Conservation (phyloP, 2,329 filamentous ascomycete species). For the Sclerotiophoma versabilis region DNA sequence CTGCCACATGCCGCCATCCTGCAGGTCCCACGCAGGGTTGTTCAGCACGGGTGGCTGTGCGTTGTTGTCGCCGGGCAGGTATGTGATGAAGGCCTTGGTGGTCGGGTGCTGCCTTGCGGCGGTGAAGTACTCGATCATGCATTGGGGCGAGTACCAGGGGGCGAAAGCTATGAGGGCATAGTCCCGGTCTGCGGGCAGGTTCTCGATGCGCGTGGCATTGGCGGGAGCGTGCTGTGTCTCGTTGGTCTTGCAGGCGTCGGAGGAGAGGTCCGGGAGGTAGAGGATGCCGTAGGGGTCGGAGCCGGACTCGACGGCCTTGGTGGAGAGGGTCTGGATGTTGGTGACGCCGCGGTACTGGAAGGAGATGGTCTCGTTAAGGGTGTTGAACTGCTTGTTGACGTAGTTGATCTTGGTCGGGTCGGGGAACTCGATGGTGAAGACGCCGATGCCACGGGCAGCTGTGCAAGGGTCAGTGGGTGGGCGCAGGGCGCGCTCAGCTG, state of each 20-base stretch:
- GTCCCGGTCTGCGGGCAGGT: slow-evolving; percentile 68
- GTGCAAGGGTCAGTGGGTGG: slow-evolving; percentile 23
- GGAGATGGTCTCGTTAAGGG: slow-evolving; percentile 39
- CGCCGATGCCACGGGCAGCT: slow-evolving; percentile 45
- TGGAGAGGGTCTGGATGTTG: slow-evolving; percentile 79
- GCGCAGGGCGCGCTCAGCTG: slow-evolving; percentile 5
- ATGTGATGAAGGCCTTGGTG: slow-evolving; percentile 64
- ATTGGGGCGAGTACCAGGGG: slow-evolving; percentile 81
- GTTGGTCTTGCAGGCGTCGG: slow-evolving; percentile 68
- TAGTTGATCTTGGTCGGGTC: slow-evolving; percentile 39
- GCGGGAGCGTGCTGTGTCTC: slow-evolving; percentile 72
- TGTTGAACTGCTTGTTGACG: slow-evolving; percentile 41
- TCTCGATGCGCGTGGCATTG: slow-evolving; percentile 75
- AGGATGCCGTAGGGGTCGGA: slow-evolving; percentile 77
- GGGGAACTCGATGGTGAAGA: slow-evolving; percentile 49
- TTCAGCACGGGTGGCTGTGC: slow-evolving; percentile 70
- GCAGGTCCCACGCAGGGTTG: slow-evolving; percentile 72
- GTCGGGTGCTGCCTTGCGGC: slow-evolving; percentile 65
- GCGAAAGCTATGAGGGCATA: slow-evolving; percentile 82
- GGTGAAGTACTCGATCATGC: slow-evolving; percentile 75
- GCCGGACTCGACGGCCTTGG: slow-evolving; percentile 67
- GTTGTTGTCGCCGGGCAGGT: slow-evolving; percentile 56
- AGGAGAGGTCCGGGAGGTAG: slow-evolving; percentile 77
- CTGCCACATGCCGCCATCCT: slow-evolving; percentile 76
- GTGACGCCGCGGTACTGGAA: slow-evolving; percentile 49